phyloP scores from a whole-genome alignment of 202 grass and related monocot species.

The Panicum virgatum region DNA sequence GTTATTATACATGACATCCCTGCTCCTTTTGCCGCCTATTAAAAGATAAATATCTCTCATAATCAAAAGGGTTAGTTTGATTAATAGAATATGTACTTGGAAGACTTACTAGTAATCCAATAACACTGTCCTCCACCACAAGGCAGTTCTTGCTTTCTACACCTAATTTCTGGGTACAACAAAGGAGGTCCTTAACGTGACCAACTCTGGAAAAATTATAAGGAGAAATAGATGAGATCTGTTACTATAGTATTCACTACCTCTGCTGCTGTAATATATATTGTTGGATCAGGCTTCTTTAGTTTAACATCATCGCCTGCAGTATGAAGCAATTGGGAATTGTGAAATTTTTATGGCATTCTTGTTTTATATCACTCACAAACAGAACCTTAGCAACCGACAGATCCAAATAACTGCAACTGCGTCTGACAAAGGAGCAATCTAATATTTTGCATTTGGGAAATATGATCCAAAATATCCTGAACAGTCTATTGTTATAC shows the following conservation, averaged over 20 bases:
- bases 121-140: conserved; percentile 97
- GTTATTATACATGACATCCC: conserved; percentile 95
- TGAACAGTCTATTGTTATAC: background rate
- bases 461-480: conserved; percentile 32
- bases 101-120: conserved; percentile 78
- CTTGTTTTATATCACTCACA: background rate
- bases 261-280: conserved; percentile 83
- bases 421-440: background rate
- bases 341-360: background rate
- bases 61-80: conserved; percentile 3
- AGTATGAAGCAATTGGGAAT: conserved; percentile 27
- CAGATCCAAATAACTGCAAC: conserved; percentile 26
- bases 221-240: conserved; percentile 14
- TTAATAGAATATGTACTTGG: conserved; percentile 23
- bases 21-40: conserved; percentile 83
- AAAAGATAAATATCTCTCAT: conserved; percentile 32
- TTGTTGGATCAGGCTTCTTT: conserved; percentile 95
- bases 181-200: conserved; percentile 18
- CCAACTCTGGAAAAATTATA: background rate
- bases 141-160: conserved; percentile 79
- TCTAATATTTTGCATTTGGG: background rate
- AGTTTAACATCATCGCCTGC: conserved; percentile 94
- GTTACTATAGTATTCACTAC: conserved; percentile 43
- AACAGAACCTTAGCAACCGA: background rate
- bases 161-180: conserved; percentile 67